These are phyloP conservation scores for Eucalyptus polyanthemos DNA, from an alignment of 345 rosid genomes.

Conservation along the genomic window DNA sequence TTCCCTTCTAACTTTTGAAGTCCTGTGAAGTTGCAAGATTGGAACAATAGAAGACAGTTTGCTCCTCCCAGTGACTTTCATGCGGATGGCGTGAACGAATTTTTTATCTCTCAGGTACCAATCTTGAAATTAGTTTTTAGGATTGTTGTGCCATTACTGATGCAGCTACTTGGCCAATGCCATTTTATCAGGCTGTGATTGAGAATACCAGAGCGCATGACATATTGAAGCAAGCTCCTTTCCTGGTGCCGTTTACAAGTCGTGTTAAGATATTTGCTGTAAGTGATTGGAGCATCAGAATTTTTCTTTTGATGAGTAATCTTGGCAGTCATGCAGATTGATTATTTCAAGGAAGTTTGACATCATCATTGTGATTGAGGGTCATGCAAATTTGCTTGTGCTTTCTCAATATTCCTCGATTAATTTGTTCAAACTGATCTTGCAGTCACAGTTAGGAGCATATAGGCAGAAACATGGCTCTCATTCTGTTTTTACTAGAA, in stretches of 20 bases:
- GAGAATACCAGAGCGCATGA: constrained; percentile 88
- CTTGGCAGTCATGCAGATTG: not conserved
- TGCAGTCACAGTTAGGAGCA: constrained; percentile 64
- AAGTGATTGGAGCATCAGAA: constrained; percentile 16
- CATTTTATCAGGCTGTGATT: constrained; percentile 48
- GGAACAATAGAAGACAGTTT: constrained; percentile 86
- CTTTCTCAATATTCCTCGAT: not conserved
- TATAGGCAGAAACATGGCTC: constrained; percentile 67
- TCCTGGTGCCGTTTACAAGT: constrained; percentile 91
- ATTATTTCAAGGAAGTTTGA: not conserved
- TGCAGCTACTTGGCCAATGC: not conserved
- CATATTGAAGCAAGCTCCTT: constrained; percentile 94
- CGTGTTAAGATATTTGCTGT: constrained; percentile 93
- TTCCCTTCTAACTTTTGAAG: not conserved
- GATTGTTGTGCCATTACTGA: not conserved
- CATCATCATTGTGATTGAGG: not conserved
- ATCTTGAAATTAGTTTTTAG: not conserved
- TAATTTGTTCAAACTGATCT: not conserved
- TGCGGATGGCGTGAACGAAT: constrained; percentile 82
- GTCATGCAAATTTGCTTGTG: not conserved
- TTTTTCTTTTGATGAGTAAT: not conserved
- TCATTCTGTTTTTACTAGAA: constrained; percentile 67
- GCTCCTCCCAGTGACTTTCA: constrained; percentile 80
- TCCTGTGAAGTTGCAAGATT: constrained; percentile 79
- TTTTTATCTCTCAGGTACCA: constrained; percentile 84